phyloP scores from a whole-genome alignment of 352 stramenopile species.

The Lagenidium sp. region DNA sequence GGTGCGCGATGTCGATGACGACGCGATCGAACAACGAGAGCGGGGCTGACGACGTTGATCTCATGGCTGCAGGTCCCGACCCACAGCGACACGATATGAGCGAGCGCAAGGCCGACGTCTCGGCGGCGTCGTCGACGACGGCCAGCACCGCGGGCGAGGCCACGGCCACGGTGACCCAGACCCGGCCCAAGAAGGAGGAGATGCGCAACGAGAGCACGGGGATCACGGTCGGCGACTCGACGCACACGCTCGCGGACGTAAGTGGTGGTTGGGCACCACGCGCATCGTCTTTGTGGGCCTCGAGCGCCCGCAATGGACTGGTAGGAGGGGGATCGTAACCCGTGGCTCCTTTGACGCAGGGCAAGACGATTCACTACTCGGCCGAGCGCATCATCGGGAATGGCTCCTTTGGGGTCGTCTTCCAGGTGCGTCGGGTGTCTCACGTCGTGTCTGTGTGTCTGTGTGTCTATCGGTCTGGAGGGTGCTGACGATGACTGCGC shows the following conservation, averaged over 20 bases:
- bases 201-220: slow-evolving; percentile 81
- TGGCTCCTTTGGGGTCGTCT: slow-evolving; percentile 99
- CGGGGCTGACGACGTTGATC: background rate
- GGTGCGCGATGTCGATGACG: background rate
- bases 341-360: slow-evolving; percentile 18
- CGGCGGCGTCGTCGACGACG: background rate
- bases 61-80: too few species aligned
- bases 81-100: too few species aligned
- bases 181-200: slow-evolving; percentile 61
- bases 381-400: slow-evolving; percentile 99
- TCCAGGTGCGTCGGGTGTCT: slow-evolving; percentile 77
- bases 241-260: slow-evolving; percentile 76
- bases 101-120: slow-evolving; percentile 6
- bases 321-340: background rate
- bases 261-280: slow-evolving; percentile 11
- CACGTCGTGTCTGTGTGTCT: background rate
- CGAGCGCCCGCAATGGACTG: too few species aligned
- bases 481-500: background rate
- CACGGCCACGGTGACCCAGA: slow-evolving; percentile 27
- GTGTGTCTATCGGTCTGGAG: background rate
- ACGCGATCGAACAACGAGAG: background rate
- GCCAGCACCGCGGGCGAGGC: slow-evolving; percentile 19
- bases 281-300: too few species aligned
- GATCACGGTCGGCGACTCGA: slow-evolving; percentile 75
- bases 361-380: slow-evolving; percentile 92